phyloP scores from a whole-genome alignment of 176 grass and related monocot species.

The Saccharum spontaneum region DNA sequence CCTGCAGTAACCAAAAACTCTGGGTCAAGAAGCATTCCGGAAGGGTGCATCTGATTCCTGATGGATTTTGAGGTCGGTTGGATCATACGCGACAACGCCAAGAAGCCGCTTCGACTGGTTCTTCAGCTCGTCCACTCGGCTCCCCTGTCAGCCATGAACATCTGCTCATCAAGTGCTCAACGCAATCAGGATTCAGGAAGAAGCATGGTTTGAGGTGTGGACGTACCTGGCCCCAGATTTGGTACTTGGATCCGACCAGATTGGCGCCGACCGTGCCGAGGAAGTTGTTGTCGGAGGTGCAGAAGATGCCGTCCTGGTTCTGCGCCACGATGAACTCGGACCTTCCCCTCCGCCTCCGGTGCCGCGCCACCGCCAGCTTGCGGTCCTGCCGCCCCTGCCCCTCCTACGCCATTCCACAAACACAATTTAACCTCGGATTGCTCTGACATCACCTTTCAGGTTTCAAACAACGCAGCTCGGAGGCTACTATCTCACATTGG shows the following conservation, averaged over 20 bases:
- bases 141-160: slow-evolving; percentile 59
- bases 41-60: neutral
- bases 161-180: neutral
- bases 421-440: neutral
- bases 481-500: slow-evolving; percentile 62
- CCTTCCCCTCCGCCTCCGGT: slow-evolving; percentile 67
- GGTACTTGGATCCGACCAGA: slow-evolving; percentile 85
- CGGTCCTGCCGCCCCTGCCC: slow-evolving; percentile 84
- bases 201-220: neutral
- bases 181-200: neutral
- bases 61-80: neutral
- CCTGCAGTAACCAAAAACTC: slow-evolving; percentile 40
- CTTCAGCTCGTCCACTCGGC: slow-evolving; percentile 49
- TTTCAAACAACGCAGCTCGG: neutral
- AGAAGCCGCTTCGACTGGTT: slow-evolving; percentile 73
- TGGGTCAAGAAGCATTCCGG: neutral
- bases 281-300: slow-evolving; percentile 65
- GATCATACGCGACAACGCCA: slow-evolving; percentile 66
- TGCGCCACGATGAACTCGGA: slow-evolving; percentile 85
- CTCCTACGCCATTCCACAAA: slow-evolving; percentile 48
- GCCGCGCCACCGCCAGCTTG: slow-evolving; percentile 84
- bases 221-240: slow-evolving; percentile 74
- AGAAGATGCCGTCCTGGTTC: slow-evolving; percentile 74
- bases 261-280: slow-evolving; percentile 62
- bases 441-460: neutral